Conservation (phyloP, 345 rosid species). For the Aquilaria malaccensis region DNA sequence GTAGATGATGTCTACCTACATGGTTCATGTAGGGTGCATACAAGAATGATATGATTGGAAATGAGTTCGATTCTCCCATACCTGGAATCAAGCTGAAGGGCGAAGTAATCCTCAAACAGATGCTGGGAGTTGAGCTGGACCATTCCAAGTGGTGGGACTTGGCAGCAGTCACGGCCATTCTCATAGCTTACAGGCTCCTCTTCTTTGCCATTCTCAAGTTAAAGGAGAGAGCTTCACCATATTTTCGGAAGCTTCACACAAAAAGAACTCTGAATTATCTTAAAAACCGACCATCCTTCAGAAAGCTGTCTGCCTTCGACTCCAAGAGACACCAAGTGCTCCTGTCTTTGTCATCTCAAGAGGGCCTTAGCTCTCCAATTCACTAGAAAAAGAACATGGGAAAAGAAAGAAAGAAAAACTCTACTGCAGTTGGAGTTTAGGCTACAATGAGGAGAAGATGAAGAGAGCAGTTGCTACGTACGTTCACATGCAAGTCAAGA, state of each 20-base stretch:
- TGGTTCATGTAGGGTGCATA: constrained; percentile 46
- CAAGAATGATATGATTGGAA: constrained; percentile 62
- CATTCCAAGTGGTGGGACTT: constrained; percentile 75
- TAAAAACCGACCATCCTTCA: constrained; percentile 57
- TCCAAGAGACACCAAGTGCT: constrained; percentile 47
- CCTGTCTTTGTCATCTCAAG: constrained; percentile 58
- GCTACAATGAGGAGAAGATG: too few relatives aligned
- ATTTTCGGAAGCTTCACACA: constrained; percentile 34
- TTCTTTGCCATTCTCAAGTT: constrained; percentile 61
- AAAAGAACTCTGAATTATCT: constrained; percentile 47
- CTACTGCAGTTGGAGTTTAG: too few relatives aligned
- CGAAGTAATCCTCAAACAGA: constrained; percentile 33
- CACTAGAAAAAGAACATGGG: constrained; percentile 14
- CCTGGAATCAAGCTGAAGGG: constrained; percentile 43
- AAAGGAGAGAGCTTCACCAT: constrained; percentile 55
- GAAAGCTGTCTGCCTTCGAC: constrained; percentile 32
- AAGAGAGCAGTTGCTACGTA: too few relatives aligned
- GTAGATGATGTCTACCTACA: not conserved
- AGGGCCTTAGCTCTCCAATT: constrained; percentile 53
- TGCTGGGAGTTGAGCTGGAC: constrained; percentile 37
- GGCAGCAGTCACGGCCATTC: constrained; percentile 33
- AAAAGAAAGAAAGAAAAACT: not conserved
- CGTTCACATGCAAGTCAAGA: too few relatives aligned
- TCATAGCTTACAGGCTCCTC: constrained; percentile 40
- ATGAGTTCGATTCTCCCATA: constrained; percentile 45